Evolutionary conservation across 2,329 filamentous ascomycete genomes (phyloP).

Genomic region (Aspergillus novofumigatus): DNA sequence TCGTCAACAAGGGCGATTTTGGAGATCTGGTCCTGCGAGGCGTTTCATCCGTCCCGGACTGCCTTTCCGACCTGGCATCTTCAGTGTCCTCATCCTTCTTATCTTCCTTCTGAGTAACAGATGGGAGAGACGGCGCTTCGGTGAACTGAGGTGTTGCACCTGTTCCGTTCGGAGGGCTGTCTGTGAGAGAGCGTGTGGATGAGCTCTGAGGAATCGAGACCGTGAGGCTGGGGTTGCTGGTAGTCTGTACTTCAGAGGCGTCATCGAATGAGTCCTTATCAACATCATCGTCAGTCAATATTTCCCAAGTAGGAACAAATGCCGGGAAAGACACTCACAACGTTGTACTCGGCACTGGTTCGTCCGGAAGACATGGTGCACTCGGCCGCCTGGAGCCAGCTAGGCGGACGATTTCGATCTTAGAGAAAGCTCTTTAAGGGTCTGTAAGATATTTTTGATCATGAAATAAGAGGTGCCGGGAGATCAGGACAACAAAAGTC

Average conservation of each 20-base stretch:
- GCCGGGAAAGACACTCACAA: conserved; percentile 27
- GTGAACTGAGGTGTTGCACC: conserved; percentile 34
- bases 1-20: conserved; percentile 52
- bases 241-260: conserved; percentile 51
- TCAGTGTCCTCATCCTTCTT: conserved; percentile 17
- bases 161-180: conserved; percentile 39
- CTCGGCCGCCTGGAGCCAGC: neutral
- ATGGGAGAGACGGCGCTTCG: conserved; percentile 28
- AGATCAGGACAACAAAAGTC: conserved; percentile 8
- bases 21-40: conserved; percentile 32
- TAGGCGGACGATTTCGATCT: conserved; percentile 5
- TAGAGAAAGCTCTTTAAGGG: neutral
- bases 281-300: conserved; percentile 7
- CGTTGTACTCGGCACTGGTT: conserved; percentile 42
- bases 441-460: neutral
- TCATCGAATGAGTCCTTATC: conserved; percentile 76
- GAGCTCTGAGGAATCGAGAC: conserved; percentile 35
- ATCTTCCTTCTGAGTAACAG: conserved; percentile 22
- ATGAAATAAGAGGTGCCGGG: neutral
- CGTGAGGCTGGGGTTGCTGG: conserved; percentile 22
- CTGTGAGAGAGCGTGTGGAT: conserved; percentile 60
- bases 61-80: conserved; percentile 23
- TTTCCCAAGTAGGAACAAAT: conserved; percentile 4
- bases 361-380: conserved; percentile 35
- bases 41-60: conserved; percentile 30